Evolutionary conservation across 495 filamentous ascomycete species (phyloP), one percentile per base, ranked within the genome.

Genomic region (Amphirosellinia nigrospora): DNA sequence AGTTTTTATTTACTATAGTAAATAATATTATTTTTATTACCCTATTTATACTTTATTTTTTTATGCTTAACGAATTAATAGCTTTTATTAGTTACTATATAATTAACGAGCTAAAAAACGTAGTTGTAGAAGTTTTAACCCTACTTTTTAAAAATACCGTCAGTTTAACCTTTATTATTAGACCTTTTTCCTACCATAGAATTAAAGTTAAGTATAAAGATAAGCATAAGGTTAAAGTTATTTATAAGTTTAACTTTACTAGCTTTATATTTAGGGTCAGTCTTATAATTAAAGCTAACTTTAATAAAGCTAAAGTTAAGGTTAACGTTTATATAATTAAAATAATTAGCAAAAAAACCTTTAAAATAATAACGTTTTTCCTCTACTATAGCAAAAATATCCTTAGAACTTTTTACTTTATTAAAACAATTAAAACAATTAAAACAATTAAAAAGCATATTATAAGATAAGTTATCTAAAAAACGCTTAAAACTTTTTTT

Each of bases 41-140:
- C n/a, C n/a, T n/a, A n/a, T 53, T 53, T 28, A n/a, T n/a, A n/a
- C n/a, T 53, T 53, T 53, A 28, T 53, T 26, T 26, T 53, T 53
- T 53, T 53, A 53, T 53, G 11, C 11, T 53, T 26, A 26, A 53
- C 3, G 15, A 30, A 28, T 10, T 26, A 53, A 53, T 41, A 41
- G n/a, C n/a, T 41, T 41, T 41, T 41, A 41, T 41, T 26, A 53
- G 23, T 11, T 53, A 53, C 11, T 4, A 6, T 53, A 53, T 28
- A 7, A 26, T 53, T 53, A 53, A 30, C 2, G 4, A 2, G 9
- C 10, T 30, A 4, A 9, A 53, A 13, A 3, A 2, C 7, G 4
- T 2, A 26, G n/a, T 13, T 26, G 30, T 21, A 21, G 10, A 48
- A 9, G 15, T 30, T 2, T 3, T 48, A 53, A 53, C 15, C 13